phyloP scores from a whole-genome alignment of 2,329 filamentous ascomycete genomes.

The Beauveria brongniartii region DNA sequence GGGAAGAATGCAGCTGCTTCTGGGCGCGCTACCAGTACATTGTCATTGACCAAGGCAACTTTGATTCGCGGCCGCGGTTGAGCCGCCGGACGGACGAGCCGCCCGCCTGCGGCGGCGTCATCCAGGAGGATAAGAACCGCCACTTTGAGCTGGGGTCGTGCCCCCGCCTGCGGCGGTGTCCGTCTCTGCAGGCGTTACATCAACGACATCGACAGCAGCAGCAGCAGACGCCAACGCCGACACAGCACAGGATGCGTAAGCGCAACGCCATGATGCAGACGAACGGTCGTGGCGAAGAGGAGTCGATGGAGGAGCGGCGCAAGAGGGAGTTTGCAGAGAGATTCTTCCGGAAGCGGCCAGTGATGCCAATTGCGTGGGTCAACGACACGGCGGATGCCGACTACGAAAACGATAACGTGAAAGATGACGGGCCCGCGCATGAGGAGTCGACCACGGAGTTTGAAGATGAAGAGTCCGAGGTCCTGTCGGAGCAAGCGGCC shows the following conservation, averaged over 20 bases:
- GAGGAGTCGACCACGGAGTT: not conserved
- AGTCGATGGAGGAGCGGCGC: not conserved
- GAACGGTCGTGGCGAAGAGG: not conserved
- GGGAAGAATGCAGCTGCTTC: slow-evolving; percentile 2
- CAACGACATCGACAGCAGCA: not conserved
- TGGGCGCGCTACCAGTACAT: slow-evolving; percentile 7
- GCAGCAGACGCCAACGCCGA: not conserved
- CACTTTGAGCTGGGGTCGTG: not conserved
- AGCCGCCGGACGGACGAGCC: not conserved
- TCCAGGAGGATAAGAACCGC: not conserved
- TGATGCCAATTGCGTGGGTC: not conserved
- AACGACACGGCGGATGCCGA: not conserved
- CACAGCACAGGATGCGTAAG: not conserved
- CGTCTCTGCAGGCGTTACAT: not conserved
- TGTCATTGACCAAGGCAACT: slow-evolving; percentile 5
- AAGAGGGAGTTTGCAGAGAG: not conserved
- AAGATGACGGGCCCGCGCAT: not conserved
- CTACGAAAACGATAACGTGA: not conserved
- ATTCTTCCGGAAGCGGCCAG: not conserved
- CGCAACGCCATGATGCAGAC: not conserved
- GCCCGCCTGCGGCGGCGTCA: not conserved
- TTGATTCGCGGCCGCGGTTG: not conserved
- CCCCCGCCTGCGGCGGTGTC: not conserved
- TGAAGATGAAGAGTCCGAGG: not conserved
- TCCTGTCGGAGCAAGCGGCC: not conserved